phyloP scores from a whole-genome alignment of 768 basidiomycete species.

The Kwoniella sp. region DNA sequence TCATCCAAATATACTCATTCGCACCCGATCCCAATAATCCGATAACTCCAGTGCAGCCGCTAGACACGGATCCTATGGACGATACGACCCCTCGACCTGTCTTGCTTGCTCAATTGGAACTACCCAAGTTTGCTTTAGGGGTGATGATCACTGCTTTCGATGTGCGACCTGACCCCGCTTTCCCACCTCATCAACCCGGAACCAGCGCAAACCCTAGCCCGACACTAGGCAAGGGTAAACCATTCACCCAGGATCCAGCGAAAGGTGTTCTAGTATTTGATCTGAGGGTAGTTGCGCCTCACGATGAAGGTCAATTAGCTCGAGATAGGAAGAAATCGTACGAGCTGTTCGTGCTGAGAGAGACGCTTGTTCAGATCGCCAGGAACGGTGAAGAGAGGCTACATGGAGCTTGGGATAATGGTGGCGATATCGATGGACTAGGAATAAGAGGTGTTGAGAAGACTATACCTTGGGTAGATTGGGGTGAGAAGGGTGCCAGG shows the following conservation, averaged over 20 bases:
- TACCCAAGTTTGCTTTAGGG: conserved; percentile 36
- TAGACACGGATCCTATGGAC: conserved; percentile 37
- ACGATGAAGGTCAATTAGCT: conserved; percentile 1
- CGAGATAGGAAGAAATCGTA: conserved; percentile 18
- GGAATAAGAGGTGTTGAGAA: conserved; percentile 26
- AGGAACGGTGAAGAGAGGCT: conserved; percentile 36
- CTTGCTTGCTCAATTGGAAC: conserved; percentile 39
- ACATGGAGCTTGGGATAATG: conserved; percentile 17
- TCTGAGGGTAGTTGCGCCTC: conserved; percentile 30
- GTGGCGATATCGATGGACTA: conserved; percentile 17
- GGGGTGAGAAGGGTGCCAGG: conserved; percentile 37
- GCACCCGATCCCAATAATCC: conserved; percentile 30
- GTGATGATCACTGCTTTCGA: conserved; percentile 35
- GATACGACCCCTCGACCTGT: conserved; percentile 42
- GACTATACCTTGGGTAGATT: conserved; percentile 40
- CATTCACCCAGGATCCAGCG: conserved; percentile 44
- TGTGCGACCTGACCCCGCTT: conserved; percentile 48
- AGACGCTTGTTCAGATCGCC: conserved; percentile 36
- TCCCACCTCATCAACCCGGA: conserved; percentile 17
- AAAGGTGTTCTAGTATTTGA: conserved; percentile 49
- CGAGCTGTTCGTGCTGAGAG: conserved; percentile 47
- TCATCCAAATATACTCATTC: conserved; percentile 47
- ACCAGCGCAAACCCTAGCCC: conserved; percentile 7
- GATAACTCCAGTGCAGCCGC: conserved; percentile 38
- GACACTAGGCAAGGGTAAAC: conserved; percentile 27